Conservation (phyloP, 352 stramenopile species). For the Phytophthora pistaciae region DNA sequence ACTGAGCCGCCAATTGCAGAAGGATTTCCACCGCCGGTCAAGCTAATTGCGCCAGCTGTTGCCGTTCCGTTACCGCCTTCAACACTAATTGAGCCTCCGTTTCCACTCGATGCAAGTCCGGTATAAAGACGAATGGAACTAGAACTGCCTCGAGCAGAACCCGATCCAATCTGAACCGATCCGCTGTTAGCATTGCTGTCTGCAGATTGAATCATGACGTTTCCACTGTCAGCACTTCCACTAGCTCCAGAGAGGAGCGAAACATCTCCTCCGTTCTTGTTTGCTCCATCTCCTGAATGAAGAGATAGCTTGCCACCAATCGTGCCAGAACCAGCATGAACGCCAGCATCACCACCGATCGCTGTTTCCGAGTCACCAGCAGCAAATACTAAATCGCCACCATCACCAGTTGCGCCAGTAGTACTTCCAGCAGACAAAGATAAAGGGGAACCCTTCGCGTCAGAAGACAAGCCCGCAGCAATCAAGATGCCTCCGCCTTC, state of each 20-base stretch:
- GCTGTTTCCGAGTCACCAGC: conserved; percentile 30
- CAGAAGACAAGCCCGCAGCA: conserved; percentile 26
- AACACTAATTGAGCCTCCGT: conserved; percentile 44
- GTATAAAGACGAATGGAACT: conserved; percentile 40
- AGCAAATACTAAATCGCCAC: conserved; percentile 31
- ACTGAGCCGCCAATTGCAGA: conserved; percentile 27
- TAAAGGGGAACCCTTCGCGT: conserved; percentile 23
- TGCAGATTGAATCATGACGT: conserved; percentile 36
- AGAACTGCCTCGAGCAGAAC: conserved; percentile 26
- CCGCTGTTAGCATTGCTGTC: conserved; percentile 34
- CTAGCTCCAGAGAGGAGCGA: conserved; percentile 34
- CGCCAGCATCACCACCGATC: conserved; percentile 20
- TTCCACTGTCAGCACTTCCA: conserved; percentile 30
- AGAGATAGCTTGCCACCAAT: conserved; percentile 35
- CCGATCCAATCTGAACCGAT: conserved; percentile 38
- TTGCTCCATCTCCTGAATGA: conserved; percentile 31
- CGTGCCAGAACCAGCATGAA: conserved; percentile 29
- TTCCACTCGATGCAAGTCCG: conserved; percentile 30
- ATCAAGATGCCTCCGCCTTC: conserved; percentile 33
- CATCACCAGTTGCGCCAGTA: conserved; percentile 27
- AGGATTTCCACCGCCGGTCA: conserved; percentile 30
- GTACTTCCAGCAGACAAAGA: conserved; percentile 27
- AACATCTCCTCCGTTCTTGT: conserved; percentile 35
- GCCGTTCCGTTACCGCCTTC: conserved; percentile 28
- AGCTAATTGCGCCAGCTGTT: conserved; percentile 23